Base-by-base conservation (phyloP, 768 basidiomycete genomes). In the Pisolithus tinctorius region DNA sequence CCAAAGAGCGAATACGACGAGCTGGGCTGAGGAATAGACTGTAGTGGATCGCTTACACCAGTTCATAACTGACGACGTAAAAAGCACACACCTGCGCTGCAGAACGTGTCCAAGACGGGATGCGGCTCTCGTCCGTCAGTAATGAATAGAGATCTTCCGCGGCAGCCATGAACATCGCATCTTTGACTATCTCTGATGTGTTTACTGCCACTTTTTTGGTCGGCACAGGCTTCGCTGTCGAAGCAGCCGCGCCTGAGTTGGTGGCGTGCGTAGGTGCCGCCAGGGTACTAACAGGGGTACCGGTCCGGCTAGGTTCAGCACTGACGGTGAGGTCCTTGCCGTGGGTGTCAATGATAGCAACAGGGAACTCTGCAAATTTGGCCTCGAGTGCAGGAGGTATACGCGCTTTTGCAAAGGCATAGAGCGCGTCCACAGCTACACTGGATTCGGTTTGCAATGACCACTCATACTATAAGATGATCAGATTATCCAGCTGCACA, bases 61-160 rank as follows among this genome's bases (percentile, higher is more conserved):
- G 34, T 34, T 14, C 34, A 14, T 34, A 13, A 14, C 4, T 2
- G 11, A 34, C 34, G 5, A 5, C 34, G 34, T 13, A 34, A 34
- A 34, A 14, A 34, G 4, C 34, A 34, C 74, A 49, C 58, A 93
- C 93, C 81, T 90, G 79, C 14, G 93, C 94, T 39, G 82, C 69
- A 29, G 90, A 85, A 48, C 91, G 81, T 39, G 89, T 87, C 93
- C 93, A 96, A 55, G 66, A 71, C 14, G 90, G 88, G 61, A 97
- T 93, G 60, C 82, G 79, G 66, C 81, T 82, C 69, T 89, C 84
- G 60, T 94, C 88, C 45, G 93, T 95, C 58, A 97, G 72, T 51
- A 96, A 68, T 25, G 71, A 73, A 61, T 83, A 97, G 20, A 96
- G 68, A 66, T 95, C 93, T 45, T 83, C 84, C 16, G 89, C 89